Evolutionary conservation across 306 rosid genomes (phyloP).

Genomic region (Castanopsis chinensis): DNA sequence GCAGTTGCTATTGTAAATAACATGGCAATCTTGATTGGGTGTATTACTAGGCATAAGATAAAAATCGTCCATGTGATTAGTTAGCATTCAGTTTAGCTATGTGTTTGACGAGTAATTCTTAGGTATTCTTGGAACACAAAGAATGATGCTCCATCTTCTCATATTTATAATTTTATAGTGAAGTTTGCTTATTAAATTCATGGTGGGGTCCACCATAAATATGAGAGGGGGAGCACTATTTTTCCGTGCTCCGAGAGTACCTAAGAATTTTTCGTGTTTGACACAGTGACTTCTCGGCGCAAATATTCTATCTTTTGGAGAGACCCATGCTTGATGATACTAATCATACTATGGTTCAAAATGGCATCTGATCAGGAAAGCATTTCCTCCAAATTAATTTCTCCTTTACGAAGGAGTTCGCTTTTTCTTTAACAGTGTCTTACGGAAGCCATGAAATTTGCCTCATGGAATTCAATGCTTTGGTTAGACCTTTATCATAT

Average conservation of each 20-base stretch:
- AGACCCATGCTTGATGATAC: background rate
- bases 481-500: background rate
- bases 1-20: background rate
- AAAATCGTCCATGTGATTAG: background rate
- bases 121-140: no score
- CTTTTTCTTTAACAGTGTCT: background rate
- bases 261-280: no score
- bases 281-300: background rate
- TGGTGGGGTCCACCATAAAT: no score
- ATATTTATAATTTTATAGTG: no score
- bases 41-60: background rate
- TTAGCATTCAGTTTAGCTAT: background rate
- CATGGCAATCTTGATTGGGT: background rate
- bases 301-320: background rate
- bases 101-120: no score
- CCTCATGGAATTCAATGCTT: background rate
- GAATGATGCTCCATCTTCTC: no score
- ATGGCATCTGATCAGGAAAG: background rate
- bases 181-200: no score
- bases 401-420: background rate
- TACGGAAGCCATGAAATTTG: background rate
- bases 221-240: no score
- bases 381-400: background rate
- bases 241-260: no score
- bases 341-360: background rate